These are phyloP conservation scores for Fusarium annulatum DNA, from an alignment of 2,329 filamentous ascomycete species.

Conservation along the genomic window DNA sequence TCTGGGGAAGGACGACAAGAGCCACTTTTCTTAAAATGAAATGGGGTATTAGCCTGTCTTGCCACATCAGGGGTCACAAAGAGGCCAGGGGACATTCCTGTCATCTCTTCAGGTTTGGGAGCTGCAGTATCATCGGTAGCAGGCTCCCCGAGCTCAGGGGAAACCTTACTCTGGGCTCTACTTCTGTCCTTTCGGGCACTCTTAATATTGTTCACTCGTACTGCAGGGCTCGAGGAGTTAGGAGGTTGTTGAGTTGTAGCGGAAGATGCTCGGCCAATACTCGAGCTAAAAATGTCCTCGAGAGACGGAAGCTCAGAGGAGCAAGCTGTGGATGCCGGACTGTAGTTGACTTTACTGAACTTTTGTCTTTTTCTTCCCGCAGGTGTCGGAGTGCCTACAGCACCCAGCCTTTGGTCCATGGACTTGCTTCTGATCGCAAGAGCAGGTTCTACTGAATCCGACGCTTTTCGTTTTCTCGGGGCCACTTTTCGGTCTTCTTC, in stretches of 20 bases:
- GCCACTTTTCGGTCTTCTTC: accelerated
- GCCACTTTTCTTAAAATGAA: background rate
- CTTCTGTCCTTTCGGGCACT: accelerated
- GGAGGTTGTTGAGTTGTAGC: background rate
- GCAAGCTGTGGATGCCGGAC: background rate
- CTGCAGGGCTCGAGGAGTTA: accelerated
- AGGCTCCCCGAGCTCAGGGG: accelerated
- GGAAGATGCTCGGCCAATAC: accelerated
- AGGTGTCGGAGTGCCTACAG: accelerated
- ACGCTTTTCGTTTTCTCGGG: accelerated
- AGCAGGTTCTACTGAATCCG: accelerated
- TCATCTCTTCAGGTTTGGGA: accelerated
- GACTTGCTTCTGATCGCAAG: background rate
- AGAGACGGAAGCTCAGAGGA: background rate
- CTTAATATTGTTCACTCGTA: accelerated
- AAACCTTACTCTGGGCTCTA: accelerated
- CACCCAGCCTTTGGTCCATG: accelerated
- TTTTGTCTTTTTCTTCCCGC: accelerated
- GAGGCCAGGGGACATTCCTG: background rate
- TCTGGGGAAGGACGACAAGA: background rate
- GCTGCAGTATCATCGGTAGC: accelerated
- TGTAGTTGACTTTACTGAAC: accelerated
- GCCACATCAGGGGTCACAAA: background rate
- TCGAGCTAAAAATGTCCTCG: background rate
- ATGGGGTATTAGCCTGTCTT: background rate